Conservation (phyloP, 179 eudicot species). For the Beta macrorhiza region DNA sequence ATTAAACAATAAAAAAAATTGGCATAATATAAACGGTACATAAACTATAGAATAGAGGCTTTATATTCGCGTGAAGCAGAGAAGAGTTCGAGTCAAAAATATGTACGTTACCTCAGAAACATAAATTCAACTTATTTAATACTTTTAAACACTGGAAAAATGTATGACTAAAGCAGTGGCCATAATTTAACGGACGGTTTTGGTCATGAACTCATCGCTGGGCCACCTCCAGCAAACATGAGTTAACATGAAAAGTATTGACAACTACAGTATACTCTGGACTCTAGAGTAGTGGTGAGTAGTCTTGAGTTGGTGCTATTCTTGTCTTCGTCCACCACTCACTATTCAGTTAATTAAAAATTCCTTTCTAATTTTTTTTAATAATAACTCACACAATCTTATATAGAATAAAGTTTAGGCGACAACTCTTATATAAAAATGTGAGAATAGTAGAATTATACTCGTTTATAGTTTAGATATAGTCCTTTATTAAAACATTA, state of each 20-base stretch:
- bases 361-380: too few species aligned
- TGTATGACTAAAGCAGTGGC: slow-evolving; percentile 19
- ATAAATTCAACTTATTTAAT: background rate
- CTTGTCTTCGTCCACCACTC: slow-evolving; percentile 15
- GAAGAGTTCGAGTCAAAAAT: background rate
- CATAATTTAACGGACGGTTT: slow-evolving; percentile 21
- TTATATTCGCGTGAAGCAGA: background rate
- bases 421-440: too few species aligned
- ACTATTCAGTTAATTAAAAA: background rate
- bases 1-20: too few species aligned
- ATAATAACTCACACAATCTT: too few species aligned
- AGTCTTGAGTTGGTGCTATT: slow-evolving; percentile 11
- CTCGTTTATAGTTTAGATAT: too few species aligned
- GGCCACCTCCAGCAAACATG: slow-evolving; percentile 20
- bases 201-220: background rate
- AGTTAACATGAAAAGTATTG: slow-evolving; percentile 17
- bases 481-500: too few species aligned
- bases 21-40: too few species aligned
- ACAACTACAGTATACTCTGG: background rate
- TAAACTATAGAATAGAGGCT: background rate
- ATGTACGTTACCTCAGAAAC: too few species aligned
- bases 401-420: too few species aligned
- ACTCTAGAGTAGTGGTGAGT: background rate
- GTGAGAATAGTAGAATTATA: too few species aligned
- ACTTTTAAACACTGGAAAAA: background rate